phyloP scores from a whole-genome alignment of 2,329 filamentous ascomycete species.

The Apiospora pterosperma region DNA sequence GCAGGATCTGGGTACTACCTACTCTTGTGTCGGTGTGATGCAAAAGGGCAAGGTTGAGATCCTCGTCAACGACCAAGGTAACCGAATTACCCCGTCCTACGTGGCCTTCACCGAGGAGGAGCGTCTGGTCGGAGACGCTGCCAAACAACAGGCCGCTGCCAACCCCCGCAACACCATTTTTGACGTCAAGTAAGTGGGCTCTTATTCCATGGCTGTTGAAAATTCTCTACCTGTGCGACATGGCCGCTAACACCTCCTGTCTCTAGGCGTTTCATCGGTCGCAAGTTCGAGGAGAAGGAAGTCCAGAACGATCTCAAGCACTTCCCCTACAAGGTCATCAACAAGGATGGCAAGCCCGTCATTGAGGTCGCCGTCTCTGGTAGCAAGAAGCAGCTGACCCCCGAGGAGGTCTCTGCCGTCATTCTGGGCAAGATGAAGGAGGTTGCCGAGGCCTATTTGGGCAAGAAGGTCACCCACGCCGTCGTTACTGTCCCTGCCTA shows the following conservation, averaged over 20 bases:
- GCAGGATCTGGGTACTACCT: conserved; percentile 81
- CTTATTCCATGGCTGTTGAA: conserved; percentile 10
- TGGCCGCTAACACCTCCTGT: conserved; percentile 25
- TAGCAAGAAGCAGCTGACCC: conserved; percentile 68
- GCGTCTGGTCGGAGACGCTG: conserved; percentile 93
- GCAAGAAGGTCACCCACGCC: conserved; percentile 80
- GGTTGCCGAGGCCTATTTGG: conserved; percentile 73
- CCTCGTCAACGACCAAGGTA: conserved; percentile 93
- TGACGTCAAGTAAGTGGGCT: conserved; percentile 80
- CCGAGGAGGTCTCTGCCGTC: conserved; percentile 79
- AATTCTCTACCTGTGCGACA: conserved; percentile 10
- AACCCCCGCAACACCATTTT: conserved; percentile 77
- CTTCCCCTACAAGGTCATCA: conserved; percentile 92
- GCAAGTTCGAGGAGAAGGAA: conserved; percentile 79
- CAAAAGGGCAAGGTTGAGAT: conserved; percentile 94
- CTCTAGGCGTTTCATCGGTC: conserved; percentile 74
- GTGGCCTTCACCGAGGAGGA: conserved; percentile 97
- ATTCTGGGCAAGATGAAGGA: conserved; percentile 84
- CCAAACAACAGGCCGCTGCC: conserved; percentile 88
- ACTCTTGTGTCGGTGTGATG: conserved; percentile 92
- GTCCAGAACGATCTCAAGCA: conserved; percentile 95
- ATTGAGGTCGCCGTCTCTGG: conserved; percentile 71
- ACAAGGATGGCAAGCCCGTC: conserved; percentile 86
- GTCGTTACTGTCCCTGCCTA: conserved; percentile 95
- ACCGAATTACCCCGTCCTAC: conserved; percentile 93